Conservation (phyloP, 495 filamentous ascomycete species). For the Daldinia loculata region DNA sequence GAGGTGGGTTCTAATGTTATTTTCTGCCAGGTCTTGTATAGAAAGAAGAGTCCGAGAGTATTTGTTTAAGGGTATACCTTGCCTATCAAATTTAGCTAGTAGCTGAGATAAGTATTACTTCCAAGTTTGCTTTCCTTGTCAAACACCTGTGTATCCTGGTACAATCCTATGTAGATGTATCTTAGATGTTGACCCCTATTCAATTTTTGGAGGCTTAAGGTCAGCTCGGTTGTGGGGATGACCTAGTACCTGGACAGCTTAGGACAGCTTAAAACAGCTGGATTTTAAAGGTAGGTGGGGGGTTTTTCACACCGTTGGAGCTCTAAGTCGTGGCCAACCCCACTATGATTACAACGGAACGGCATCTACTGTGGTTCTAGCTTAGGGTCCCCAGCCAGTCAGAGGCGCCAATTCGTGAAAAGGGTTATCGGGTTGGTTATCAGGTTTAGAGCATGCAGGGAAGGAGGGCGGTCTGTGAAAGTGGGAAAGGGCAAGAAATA, state of each 20-base stretch:
- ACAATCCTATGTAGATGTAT: background rate
- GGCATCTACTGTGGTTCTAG: conserved; percentile 32
- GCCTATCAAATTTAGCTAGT: conserved; percentile 5
- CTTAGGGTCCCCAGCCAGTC: conserved; percentile 29
- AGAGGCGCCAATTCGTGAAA: conserved; percentile 31
- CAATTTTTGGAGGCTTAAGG: conserved; percentile 11
- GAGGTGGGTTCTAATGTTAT: conserved; percentile 18
- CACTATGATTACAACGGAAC: conserved; percentile 39
- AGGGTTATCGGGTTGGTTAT: conserved; percentile 16
- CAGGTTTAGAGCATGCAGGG: conserved; percentile 13
- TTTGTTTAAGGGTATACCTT: background rate
- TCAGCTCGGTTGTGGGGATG: background rate
- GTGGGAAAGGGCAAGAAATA: conserved; percentile 34
- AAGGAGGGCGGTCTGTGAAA: conserved; percentile 37
- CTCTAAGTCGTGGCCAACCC: conserved; percentile 2
- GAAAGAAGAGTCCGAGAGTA: conserved; percentile 4
- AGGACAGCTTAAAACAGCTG: background rate
- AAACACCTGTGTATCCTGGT: background rate
- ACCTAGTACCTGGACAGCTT: background rate
- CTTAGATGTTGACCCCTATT: conserved; percentile 16
- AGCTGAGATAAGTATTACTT: background rate
- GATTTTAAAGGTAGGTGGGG: background rate
- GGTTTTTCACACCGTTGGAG: conserved; percentile 10
- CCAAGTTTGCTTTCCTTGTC: background rate
- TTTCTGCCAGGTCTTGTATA: background rate